Conservation (phyloP, 2,329 filamentous ascomycete species). For the Fusarium brevicatenulatum region DNA sequence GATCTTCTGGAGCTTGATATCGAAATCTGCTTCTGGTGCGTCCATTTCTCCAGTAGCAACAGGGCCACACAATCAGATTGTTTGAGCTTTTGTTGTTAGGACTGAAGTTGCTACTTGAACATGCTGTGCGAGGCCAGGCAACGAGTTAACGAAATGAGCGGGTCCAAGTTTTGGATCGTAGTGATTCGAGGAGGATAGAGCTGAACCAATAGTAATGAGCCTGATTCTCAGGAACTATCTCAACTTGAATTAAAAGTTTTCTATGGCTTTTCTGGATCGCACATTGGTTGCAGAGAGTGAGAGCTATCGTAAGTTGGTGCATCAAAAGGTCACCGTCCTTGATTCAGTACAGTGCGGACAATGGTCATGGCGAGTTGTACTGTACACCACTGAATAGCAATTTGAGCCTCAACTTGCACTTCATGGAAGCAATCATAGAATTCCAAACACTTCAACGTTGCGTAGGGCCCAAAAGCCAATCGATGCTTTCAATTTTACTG, state of each 20-base stretch:
- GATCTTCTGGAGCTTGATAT: constrained; percentile 70
- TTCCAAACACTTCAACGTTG: not conserved
- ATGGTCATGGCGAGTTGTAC: not conserved
- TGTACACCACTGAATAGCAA: not conserved
- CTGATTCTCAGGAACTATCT: not conserved
- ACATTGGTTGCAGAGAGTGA: not conserved
- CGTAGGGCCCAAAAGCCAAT: not conserved
- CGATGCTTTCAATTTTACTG: not conserved
- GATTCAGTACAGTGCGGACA: not conserved
- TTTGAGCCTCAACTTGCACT: not conserved
- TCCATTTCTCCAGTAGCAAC: constrained; percentile 59
- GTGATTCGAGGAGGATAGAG: not conserved
- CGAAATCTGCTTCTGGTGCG: constrained; percentile 66
- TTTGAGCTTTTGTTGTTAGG: not conserved
- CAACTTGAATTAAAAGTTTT: not conserved
- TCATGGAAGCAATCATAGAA: not conserved
- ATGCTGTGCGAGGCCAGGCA: constrained; percentile 22
- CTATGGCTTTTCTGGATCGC: not conserved
- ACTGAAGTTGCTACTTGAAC: not conserved
- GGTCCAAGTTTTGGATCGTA: constrained; percentile 5
- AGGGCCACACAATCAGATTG: not conserved
- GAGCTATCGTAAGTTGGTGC: not conserved
- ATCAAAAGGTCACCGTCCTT: not conserved
- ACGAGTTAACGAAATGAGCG: constrained; percentile 15
- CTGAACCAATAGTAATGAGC: not conserved